Conservation (phyloP, 495 filamentous ascomycete genomes). For the Pseudoneurospora amorphoporcata region DNA sequence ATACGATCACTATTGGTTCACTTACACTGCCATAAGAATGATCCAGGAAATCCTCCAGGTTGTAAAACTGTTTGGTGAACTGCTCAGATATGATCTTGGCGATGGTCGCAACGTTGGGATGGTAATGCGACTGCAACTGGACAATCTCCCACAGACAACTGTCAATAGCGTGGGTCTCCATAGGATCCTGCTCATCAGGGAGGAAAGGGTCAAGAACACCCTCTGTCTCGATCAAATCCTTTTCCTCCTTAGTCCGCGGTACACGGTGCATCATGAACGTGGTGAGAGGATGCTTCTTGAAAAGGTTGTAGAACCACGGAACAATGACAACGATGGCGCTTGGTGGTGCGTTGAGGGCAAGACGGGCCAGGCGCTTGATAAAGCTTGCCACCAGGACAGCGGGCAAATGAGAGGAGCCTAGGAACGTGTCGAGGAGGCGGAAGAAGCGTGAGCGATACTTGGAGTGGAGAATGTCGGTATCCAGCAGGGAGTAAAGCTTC, state of each 20-base stretch:
- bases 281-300: constrained; percentile 80
- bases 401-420: constrained; percentile 87
- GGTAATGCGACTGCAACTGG: constrained; percentile 82
- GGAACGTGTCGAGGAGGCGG: constrained; percentile 82
- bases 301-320: constrained; percentile 90
- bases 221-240: constrained; percentile 46
- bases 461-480: constrained; percentile 77
- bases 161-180: constrained; percentile 76
- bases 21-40: constrained; percentile 82
- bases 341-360: constrained; percentile 77
- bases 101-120: constrained; percentile 92
- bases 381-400: constrained; percentile 86
- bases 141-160: constrained; percentile 94
- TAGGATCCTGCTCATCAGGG: constrained; percentile 65
- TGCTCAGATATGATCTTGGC: constrained; percentile 92
- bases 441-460: constrained; percentile 91
- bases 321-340: constrained; percentile 78
- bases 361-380: constrained; percentile 78
- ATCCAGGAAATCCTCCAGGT: constrained; percentile 90
- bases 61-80: constrained; percentile 91
- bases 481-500: constrained; percentile 86
- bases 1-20: constrained; percentile 8
- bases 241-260: constrained; percentile 44
- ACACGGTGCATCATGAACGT: constrained; percentile 93
- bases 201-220: constrained; percentile 77